phyloP scores from a whole-genome alignment of 805 yeast genomes.

The Cyberlindnera misumaiensis region DNA sequence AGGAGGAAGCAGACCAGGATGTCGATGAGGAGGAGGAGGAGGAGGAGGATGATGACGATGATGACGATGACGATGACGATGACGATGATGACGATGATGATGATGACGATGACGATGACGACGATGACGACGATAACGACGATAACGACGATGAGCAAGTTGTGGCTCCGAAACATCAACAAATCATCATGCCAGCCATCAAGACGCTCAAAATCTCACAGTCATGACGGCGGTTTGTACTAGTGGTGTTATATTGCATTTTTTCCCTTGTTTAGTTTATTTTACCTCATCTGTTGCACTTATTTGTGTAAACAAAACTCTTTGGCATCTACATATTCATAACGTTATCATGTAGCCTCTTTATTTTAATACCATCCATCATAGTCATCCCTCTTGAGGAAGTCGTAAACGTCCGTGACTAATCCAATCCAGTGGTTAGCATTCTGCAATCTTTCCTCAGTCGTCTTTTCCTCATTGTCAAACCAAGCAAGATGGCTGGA shows the following conservation, averaged over 20 bases:
- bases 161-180: too few relatives aligned
- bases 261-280: too few relatives aligned
- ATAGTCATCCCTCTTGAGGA: slow-evolving; percentile 16
- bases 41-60: slow-evolving; percentile 33
- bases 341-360: not conserved
- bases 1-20: slow-evolving; percentile 37
- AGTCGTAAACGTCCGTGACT: slow-evolving; percentile 17
- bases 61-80: slow-evolving; percentile 32
- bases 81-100: slow-evolving; percentile 36
- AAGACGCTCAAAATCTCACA: too few relatives aligned
- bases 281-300: not conserved
- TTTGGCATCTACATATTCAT: too few relatives aligned
- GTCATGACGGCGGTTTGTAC: too few relatives aligned
- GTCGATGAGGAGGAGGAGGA: slow-evolving; percentile 35
- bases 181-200: too few relatives aligned
- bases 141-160: not conserved
- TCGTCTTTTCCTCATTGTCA: slow-evolving; percentile 14
- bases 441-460: not conserved
- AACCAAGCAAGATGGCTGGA: slow-evolving; percentile 16
- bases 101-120: slow-evolving; percentile 33
- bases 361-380: slow-evolving; percentile 25
- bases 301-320: not conserved
- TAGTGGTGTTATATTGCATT: not conserved
- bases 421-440: slow-evolving; percentile 18
- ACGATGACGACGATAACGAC: slow-evolving; percentile 6